Percentiles rank a stretch among this genome's conserved stretches.
Evolutionary conservation across 2,329 filamentous ascomycete species (phyloP).

Genomic region (Colletotrichum cereale): DNA sequence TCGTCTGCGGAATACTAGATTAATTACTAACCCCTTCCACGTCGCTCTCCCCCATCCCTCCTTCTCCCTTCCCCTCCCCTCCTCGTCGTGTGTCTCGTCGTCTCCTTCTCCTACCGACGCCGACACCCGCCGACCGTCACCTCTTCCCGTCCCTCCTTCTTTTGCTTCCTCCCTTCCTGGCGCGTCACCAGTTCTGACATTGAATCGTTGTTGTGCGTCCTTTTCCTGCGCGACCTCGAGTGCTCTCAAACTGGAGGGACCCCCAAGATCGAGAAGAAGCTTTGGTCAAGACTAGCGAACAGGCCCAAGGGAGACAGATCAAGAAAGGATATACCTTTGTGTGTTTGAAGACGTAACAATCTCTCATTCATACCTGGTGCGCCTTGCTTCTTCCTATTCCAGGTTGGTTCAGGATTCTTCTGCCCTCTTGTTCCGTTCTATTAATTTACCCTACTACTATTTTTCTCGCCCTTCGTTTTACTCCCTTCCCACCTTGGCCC

Average conservation of each 20-base stretch:
- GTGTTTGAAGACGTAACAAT: conserved; percentile 14
- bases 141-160: conserved; percentile 21
- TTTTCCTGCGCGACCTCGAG: conserved; percentile 21
- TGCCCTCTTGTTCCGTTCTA: conserved; percentile 20
- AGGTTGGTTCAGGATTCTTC: conserved; percentile 4
- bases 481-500: too few species aligned
- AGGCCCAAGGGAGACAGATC: neutral
- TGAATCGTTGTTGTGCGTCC: conserved; percentile 20
- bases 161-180: conserved; percentile 20
- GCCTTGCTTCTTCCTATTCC: conserved; percentile 5
- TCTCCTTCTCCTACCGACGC: conserved; percentile 26
- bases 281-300: neutral
- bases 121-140: conserved; percentile 34
- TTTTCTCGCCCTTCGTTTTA: conserved; percentile 5
- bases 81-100: conserved; percentile 26
- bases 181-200: conserved; percentile 13
- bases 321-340: conserved; percentile 4
- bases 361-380: neutral
- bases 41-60: conserved; percentile 13
- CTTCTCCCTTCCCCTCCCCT: conserved; percentile 24
- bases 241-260: conserved; percentile 23
- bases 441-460: conserved; percentile 15
- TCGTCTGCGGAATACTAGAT: conserved; percentile 19
- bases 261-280: conserved; percentile 14
- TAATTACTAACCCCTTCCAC: conserved; percentile 28